Evolutionary conservation across 108 stramenopile genomes (phyloP), one percentile per base, ranked within the genome.

Genomic region (Discostella pseudostelligera): DNA sequence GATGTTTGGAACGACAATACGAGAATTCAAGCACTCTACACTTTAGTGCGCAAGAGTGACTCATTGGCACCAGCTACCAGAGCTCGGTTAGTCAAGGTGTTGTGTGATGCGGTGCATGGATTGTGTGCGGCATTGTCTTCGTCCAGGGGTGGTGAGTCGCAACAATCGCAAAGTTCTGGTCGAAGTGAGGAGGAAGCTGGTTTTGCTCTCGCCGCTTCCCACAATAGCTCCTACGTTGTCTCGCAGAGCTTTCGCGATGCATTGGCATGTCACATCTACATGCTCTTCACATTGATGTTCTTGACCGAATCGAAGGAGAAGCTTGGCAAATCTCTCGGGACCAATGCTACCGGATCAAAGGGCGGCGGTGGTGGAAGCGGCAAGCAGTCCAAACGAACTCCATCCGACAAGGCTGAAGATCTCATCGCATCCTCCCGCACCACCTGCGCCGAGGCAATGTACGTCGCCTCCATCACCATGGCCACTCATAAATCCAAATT

Each of bases 201-300:
- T 12, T 0, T 19, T 24, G 36, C 28, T 67, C 46, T 47, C 46
- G 26, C 25, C 53, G 10, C 48, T n/a, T n/a, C n/a, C n/a, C n/a
- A n/a, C 50, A 59, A 69, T 36, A 20, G 46, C 50, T 36, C 44
- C 6, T 51, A 43, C 48, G 76, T 81, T n/a, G 83, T 90, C 13
- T 58, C 86, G 45, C 88, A 88, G 59, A 51, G 59, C 46, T 90
- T 90, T 56, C 82, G 87, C 28, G 88, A 90, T 68, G 89, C 89
- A 8, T 73, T 83, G 49, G 78, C 87, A 12, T 86, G 82, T 60
- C 94, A 92, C 63, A 51, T 91, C 45, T 95, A 95, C 86, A 90
- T 92, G 89, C 80, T 95, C 19, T 95, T 85, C 67, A 84, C 94
- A 2, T 54, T 92, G 51, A 90, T 92, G 90, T 88, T 87, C 70